These are phyloP conservation scores for Sungouiozyma intestinalis DNA, from an alignment of 805 yeast species.

Conservation along the genomic window DNA sequence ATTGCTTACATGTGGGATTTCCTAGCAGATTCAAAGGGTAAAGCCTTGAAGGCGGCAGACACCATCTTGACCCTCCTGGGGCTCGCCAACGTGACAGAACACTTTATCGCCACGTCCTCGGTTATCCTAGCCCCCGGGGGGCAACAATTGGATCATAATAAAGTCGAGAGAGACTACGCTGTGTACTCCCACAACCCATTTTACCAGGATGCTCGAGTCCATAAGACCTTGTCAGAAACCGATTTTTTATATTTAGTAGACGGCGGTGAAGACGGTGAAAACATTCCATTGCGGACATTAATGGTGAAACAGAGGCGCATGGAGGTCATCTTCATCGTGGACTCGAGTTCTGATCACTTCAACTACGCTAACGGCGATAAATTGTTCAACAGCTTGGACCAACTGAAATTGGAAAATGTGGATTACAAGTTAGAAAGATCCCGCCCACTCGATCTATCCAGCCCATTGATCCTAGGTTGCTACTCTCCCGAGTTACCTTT, in stretches of 20 bases:
- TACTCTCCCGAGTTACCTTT: slow-evolving; percentile 36
- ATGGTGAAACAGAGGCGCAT: slow-evolving; percentile 49
- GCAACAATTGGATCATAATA: neutral
- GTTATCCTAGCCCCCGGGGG: neutral
- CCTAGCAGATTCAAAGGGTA: slow-evolving; percentile 24
- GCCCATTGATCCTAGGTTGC: slow-evolving; percentile 82
- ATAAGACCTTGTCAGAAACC: slow-evolving; percentile 16
- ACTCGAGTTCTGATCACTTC: slow-evolving; percentile 41
- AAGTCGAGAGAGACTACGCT: slow-evolving; percentile 40
- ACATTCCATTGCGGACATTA: slow-evolving; percentile 58
- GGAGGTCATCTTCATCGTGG: slow-evolving; percentile 56
- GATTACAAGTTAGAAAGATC: slow-evolving; percentile 4
- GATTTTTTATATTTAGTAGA: slow-evolving; percentile 45
- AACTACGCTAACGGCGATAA: slow-evolving; percentile 56
- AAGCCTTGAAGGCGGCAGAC: slow-evolving; percentile 28
- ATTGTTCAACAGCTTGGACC: slow-evolving; percentile 30
- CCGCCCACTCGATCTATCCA: slow-evolving; percentile 9
- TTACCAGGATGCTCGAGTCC: slow-evolving; percentile 21
- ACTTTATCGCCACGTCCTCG: neutral
- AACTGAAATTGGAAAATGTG: slow-evolving; percentile 5
- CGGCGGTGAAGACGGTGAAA: slow-evolving; percentile 73
- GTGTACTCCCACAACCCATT: slow-evolving; percentile 56
- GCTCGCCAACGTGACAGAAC: neutral
- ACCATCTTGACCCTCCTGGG: slow-evolving; percentile 19
- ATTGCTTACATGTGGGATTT: slow-evolving; percentile 39